A percentile compares a stretch with the other conserved stretches of the same genome.
Evolutionary conservation across 148 eudicot species (phyloP).

Genomic region (Vaccinium macrocarpon): DNA sequence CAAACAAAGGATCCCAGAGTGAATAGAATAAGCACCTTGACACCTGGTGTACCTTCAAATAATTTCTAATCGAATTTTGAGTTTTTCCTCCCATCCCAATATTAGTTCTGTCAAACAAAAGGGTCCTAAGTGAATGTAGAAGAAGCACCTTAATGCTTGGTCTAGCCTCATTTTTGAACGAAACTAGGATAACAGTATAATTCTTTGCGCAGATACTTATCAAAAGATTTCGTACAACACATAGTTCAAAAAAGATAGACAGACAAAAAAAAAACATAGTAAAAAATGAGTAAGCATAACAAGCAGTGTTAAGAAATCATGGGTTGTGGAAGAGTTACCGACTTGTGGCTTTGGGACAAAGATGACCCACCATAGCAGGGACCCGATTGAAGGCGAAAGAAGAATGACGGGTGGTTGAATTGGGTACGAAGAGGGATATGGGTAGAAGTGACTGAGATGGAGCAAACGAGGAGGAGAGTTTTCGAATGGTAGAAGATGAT

Average conservation of each 20-base stretch:
- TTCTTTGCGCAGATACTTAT: background rate
- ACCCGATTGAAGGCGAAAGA: conserved; percentile 17
- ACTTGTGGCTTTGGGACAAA: conserved; percentile 30
- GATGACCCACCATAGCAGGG: conserved; percentile 29
- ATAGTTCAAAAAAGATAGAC: background rate
- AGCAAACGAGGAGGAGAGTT: conserved; percentile 12
- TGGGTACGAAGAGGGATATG: conserved; percentile 17
- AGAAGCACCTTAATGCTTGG: background rate
- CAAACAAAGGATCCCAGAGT: background rate
- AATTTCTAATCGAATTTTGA: too few relatives aligned
- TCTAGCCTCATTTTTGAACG: background rate
- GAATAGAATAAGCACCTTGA: background rate
- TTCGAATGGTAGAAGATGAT: conserved; percentile 15
- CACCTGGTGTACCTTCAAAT: too few relatives aligned
- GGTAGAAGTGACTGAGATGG: conserved; percentile 10
- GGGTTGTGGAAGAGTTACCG: background rate
- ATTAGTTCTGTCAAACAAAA: background rate
- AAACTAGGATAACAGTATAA: background rate
- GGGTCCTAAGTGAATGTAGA: background rate
- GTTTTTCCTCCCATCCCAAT: too few relatives aligned
- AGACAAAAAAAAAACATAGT: background rate
- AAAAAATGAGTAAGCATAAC: background rate
- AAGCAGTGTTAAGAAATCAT: background rate
- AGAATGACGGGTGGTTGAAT: conserved; percentile 15
- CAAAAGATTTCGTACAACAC: background rate